phyloP scores from a whole-genome alignment of 2,329 filamentous ascomycete species.

The Zopfia rhizophila region DNA sequence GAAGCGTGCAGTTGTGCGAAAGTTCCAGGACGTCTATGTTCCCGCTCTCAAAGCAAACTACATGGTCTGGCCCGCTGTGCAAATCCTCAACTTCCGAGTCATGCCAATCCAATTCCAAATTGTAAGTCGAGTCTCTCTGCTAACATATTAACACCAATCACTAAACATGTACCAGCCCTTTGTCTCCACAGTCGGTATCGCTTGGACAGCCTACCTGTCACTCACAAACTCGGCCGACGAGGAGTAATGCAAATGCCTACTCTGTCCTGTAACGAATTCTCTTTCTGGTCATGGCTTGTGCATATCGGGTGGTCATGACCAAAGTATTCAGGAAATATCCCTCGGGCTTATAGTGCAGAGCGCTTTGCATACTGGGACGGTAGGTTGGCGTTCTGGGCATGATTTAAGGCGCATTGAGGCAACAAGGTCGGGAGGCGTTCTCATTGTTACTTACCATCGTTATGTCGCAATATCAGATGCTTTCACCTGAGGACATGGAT shows the following conservation, averaged over 20 bases:
- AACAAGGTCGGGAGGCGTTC: constrained; percentile 1
- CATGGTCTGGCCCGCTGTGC: constrained; percentile 92
- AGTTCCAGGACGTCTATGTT: constrained; percentile 93
- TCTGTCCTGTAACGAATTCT: constrained; percentile 18
- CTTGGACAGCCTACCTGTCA: constrained; percentile 96
- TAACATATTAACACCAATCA: constrained; percentile 16
- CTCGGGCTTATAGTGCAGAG: constrained; percentile 30
- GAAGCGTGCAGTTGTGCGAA: constrained; percentile 78
- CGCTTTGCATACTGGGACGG: constrained; percentile 33
- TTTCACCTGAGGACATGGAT: constrained; percentile 1
- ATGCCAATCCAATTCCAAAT: constrained; percentile 97
- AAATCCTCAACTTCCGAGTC: constrained; percentile 94
- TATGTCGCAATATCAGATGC: constrained; percentile 6
- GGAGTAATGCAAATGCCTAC: constrained; percentile 43
- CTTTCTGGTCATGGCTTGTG: constrained; percentile 23
- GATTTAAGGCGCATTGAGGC: background rate
- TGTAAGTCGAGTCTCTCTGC: constrained; percentile 66
- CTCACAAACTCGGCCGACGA: constrained; percentile 89
- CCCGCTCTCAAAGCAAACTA: constrained; percentile 97
- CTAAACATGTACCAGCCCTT: constrained; percentile 73
- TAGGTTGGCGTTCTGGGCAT: constrained; percentile 34
- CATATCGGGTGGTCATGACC: constrained; percentile 26
- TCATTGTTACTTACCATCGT: constrained; percentile 1
- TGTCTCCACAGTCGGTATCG: constrained; percentile 93
- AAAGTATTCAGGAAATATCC: constrained; percentile 24